Percentiles rank a stretch among this genome's conserved stretches.
Evolutionary conservation across 2,329 filamentous ascomycete genomes (phyloP).

Genomic region (Talaromyces amestolkiae): DNA sequence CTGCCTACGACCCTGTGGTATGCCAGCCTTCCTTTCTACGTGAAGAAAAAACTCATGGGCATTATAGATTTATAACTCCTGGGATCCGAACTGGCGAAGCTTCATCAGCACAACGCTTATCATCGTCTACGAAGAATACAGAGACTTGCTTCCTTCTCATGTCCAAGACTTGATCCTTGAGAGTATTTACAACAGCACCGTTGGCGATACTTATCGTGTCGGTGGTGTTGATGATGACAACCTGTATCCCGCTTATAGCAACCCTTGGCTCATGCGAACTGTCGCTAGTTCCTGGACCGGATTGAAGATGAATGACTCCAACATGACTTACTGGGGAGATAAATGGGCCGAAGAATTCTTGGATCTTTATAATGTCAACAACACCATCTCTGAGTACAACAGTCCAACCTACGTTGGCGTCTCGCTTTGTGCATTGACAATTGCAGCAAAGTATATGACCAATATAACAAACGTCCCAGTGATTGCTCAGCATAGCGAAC

Average conservation of each 20-base stretch:
- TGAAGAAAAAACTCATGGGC: not conserved
- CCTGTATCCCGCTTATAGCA: slow-evolving; percentile 61
- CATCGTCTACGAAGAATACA: slow-evolving; percentile 59
- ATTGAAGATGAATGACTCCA: slow-evolving; percentile 51
- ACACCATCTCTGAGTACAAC: slow-evolving; percentile 63
- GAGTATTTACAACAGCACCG: slow-evolving; percentile 54
- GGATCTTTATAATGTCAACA: slow-evolving; percentile 54
- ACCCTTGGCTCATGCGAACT: slow-evolving; percentile 62
- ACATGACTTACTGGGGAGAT: slow-evolving; percentile 60
- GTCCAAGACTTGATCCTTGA: slow-evolving; percentile 49
- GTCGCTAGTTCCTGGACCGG: slow-evolving; percentile 61
- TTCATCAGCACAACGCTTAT: slow-evolving; percentile 61
- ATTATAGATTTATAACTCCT: slow-evolving; percentile 52
- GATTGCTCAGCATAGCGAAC: slow-evolving; percentile 52
- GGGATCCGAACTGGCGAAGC: slow-evolving; percentile 65
- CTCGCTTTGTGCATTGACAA: slow-evolving; percentile 56
- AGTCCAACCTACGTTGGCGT: slow-evolving; percentile 63
- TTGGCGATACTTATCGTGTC: slow-evolving; percentile 61
- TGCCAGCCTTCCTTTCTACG: not conserved
- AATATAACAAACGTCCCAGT: slow-evolving; percentile 43
- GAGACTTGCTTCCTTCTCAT: slow-evolving; percentile 44
- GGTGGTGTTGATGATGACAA: slow-evolving; percentile 61
- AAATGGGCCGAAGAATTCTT: slow-evolving; percentile 56
- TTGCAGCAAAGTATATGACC: slow-evolving; percentile 58
- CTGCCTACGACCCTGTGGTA: slow-evolving; percentile 45